Evolutionary conservation across 2,329 filamentous ascomycete genomes (phyloP).

Genomic region (Sphaerulina vaccinii): DNA sequence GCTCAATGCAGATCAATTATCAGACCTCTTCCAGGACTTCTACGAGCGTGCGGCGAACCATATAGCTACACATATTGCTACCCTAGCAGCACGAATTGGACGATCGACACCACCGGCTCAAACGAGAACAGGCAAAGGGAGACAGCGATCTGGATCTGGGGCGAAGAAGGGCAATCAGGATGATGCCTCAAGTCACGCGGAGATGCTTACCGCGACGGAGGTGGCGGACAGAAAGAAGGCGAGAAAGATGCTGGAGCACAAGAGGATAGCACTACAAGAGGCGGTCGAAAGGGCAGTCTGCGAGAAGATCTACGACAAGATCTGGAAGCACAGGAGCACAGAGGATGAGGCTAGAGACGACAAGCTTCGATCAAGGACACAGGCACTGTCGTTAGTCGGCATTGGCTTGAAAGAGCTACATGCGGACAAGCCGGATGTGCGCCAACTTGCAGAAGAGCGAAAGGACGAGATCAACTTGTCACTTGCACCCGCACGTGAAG

Average conservation of each 20-base stretch:
- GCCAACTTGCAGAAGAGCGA: conserved; percentile 53
- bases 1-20: conserved; percentile 76
- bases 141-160: conserved; percentile 44
- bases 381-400: conserved; percentile 83
- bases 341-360: conserved; percentile 94
- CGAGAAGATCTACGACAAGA: conserved; percentile 65
- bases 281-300: conserved; percentile 73
- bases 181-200: conserved; percentile 42
- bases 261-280: conserved; percentile 77
- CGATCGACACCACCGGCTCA: conserved; percentile 63
- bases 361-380: conserved; percentile 89
- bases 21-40: conserved; percentile 91
- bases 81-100: conserved; percentile 71
- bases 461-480: conserved; percentile 68
- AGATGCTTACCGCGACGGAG: conserved; percentile 86
- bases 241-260: conserved; percentile 73
- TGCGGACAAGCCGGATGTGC: conserved; percentile 63
- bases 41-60: conserved; percentile 78
- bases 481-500: conserved; percentile 65
- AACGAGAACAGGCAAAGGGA: conserved; percentile 55
- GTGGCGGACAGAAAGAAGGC: conserved; percentile 76
- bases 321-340: conserved; percentile 88
- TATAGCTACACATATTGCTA: conserved; percentile 82
- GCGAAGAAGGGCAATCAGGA: conserved; percentile 37
- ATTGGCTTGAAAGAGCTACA: conserved; percentile 85